Evolutionary conservation across 83 land plant species (phyloP), one percentile per base, ranked within the genome.

Genomic region (Diphasiastrum complanatum): DNA sequence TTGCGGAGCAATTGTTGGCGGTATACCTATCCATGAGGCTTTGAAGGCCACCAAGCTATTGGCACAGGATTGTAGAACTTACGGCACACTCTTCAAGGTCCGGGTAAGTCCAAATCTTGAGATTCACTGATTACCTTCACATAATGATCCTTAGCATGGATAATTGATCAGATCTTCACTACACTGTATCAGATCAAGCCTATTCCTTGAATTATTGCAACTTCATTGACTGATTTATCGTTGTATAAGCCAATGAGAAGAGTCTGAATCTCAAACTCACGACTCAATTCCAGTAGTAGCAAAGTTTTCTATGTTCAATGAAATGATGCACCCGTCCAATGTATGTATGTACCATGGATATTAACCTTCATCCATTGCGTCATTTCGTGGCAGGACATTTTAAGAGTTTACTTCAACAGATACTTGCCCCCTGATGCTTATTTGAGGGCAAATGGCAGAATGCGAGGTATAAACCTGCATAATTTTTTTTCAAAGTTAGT

Each of bases 311-410:
- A n/a, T n/a, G n/a, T n/a, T n/a, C n/a, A n/a, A n/a, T n/a, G n/a
- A n/a, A n/a, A n/a, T n/a, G n/a, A n/a, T n/a, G n/a, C n/a, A n/a
- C n/a, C n/a, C n/a, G n/a, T n/a, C n/a, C n/a, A n/a, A n/a, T n/a
- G n/a, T n/a, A n/a, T n/a, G n/a, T n/a, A n/a, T n/a, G n/a, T n/a
- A n/a, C n/a, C n/a, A n/a, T n/a, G n/a, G n/a, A n/a, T n/a, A n/a
- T n/a, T n/a, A n/a, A n/a, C n/a, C n/a, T n/a, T n/a, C n/a, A n/a
- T n/a, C n/a, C n/a, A n/a, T n/a, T n/a, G n/a, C n/a, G n/a, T n/a
- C n/a, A n/a, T n/a, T n/a, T n/a, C n/a, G n/a, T n/a, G n/a, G n/a
- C 59, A 55, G 59, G 59, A 31, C 27, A 35, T 55, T 31, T 35
- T 55, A 11, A 27, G 59, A 35, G 31, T 11, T 11, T 11, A 27